Conservation (phyloP, 495 filamentous ascomycete species). For the Bacidia gigantensis region DNA sequence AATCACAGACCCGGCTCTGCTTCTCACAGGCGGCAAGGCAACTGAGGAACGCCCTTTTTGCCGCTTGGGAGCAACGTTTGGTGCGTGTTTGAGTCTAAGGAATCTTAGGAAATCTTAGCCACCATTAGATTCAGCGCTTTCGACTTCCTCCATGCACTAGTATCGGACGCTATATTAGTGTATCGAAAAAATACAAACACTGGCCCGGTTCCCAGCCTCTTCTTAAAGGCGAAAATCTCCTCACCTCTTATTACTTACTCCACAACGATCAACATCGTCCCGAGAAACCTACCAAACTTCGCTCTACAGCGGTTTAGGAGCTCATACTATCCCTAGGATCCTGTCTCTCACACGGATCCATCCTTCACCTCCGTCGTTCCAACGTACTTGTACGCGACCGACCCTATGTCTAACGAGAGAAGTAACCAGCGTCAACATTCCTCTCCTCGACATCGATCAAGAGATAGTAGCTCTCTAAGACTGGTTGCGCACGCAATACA, state of each 20-base stretch:
- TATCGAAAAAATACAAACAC: background rate
- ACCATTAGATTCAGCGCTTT: background rate
- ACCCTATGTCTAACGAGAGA: conserved; percentile 21
- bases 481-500: conserved; percentile 3
- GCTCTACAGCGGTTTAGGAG: background rate
- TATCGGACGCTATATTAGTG: background rate
- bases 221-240: conserved; percentile 5
- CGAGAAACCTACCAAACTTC: background rate
- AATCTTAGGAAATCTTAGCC: background rate
- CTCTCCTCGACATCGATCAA: conserved; percentile 13
- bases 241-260: background rate
- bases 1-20: background rate
- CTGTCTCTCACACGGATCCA: background rate
- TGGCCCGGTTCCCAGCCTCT: background rate
- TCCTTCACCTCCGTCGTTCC: background rate
- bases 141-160: too few relatives aligned
- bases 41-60: background rate
- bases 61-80: background rate
- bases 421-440: conserved; percentile 12
- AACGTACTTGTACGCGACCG: conserved; percentile 1
- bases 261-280: background rate
- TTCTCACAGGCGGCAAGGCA: background rate
- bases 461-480: conserved; percentile 7
- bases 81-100: background rate
- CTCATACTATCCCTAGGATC: background rate